phyloP scores from a whole-genome alignment of 202 grass and related monocot species.

The Eragrostis tef region DNA sequence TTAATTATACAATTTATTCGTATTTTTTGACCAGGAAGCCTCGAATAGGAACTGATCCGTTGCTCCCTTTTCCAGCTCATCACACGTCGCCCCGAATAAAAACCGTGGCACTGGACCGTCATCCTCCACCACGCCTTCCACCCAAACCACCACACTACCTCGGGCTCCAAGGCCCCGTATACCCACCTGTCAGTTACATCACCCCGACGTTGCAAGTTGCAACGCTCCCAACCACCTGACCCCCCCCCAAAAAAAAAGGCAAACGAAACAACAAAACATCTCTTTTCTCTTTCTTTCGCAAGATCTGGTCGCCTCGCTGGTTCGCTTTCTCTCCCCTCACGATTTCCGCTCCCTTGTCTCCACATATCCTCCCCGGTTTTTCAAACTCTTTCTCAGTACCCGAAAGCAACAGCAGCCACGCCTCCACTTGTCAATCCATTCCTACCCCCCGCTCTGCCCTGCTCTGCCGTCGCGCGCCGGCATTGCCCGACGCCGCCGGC shows the following conservation, averaged over 20 bases:
- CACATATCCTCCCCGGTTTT: neutral
- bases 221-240: constrained; percentile 4
- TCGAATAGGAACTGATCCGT: constrained; percentile 27
- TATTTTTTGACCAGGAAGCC: constrained; percentile 14
- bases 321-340: constrained; percentile 25
- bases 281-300: neutral
- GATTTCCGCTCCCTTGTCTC: constrained; percentile 43
- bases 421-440: constrained; percentile 29
- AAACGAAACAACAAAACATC: neutral
- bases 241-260: neutral
- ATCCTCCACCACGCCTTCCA: neutral
- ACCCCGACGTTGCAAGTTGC: no score
- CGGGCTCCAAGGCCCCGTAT: fast-evolving
- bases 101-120: neutral
- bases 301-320: constrained; percentile 20
- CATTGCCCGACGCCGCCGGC: neutral
- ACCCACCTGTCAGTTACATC: constrained; percentile 12
- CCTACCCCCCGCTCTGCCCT: neutral
- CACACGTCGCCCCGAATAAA: neutral
- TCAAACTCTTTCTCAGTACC: constrained; percentile 26
- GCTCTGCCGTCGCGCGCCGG: constrained; percentile 40
- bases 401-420: neutral
- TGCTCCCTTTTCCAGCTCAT: neutral
- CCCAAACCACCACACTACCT: neutral
- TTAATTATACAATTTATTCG: neutral